Evolutionary conservation across 495 filamentous ascomycete species (phyloP), one percentile per base, ranked within the genome.

Genomic region (Opeltia flavorubescens): DNA sequence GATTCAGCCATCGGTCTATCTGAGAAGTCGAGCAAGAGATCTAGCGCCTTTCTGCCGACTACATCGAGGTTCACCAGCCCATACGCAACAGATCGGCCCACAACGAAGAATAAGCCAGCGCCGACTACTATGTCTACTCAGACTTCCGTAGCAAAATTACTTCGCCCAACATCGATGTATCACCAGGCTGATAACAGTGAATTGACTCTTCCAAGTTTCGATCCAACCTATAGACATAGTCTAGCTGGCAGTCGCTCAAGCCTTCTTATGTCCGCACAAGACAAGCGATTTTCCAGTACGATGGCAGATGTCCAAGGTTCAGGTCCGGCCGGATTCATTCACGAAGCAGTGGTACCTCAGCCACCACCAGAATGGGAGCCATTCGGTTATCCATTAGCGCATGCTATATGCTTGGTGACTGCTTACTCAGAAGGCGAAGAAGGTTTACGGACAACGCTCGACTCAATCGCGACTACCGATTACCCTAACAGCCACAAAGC

Each of bases 401-500:
- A 99, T 62, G 68, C 84, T 1, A 84, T 99, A 50, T 95, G 89
- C 63, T 66, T 99, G 44, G 88, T 99, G 28, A 99, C 93, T 8
- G 89, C 88, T 49, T 99, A 99, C 60, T 99, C 93, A 0, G 93
- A 99, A 66, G 91, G 93, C 27, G 86, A 86, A 56, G 77, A 91
- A 21, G 93, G 88, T 54, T 72, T 99, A 41, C 80, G 93, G 18
- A 93, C 89, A 9, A 99, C 93, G 4, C 64, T 99, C 17, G 89
- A 99, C 63, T 96, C 93, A 0, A 80, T 99, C 62, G 91, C 89
- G 24, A 89, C 85, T 69, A 99, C 93, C 7, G 93, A 99, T 59
- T 99, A 96, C 54, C 93, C 93, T 5, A 96, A 96, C 71, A 95
- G 88, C 62, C 93, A 99, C 70, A 99, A 96, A 62, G 76, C 84